Conservation (phyloP, 768 basidiomycete species). For the Hydnomerulius pinastri region DNA sequence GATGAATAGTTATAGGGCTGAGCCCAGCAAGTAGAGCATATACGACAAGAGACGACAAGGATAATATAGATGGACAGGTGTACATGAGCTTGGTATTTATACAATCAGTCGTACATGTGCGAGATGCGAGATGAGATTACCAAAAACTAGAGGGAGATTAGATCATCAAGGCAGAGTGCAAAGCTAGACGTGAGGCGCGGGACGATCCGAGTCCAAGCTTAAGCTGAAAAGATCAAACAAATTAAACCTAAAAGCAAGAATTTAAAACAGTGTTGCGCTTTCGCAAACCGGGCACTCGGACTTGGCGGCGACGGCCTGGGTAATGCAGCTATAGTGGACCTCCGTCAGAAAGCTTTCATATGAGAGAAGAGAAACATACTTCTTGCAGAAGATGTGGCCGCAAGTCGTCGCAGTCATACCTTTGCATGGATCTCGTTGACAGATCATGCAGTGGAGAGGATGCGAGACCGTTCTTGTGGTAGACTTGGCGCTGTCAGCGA, state of each 20-base stretch:
- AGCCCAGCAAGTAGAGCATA: too few species aligned
- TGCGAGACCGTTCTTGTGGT: neutral
- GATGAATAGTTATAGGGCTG: too few species aligned
- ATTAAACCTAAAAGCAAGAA: constrained; percentile 57
- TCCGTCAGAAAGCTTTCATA: neutral
- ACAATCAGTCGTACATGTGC: too few species aligned
- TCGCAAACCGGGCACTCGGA: constrained; percentile 51
- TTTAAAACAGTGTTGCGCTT: constrained; percentile 52
- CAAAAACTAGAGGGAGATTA: too few species aligned
- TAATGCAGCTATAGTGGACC: constrained; percentile 44
- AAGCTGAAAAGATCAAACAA: constrained; percentile 42
- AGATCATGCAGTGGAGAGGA: constrained; percentile 46
- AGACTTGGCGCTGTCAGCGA: neutral
- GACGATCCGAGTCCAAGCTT: neutral
- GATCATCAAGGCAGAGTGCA: too few species aligned
- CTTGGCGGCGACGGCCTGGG: constrained; percentile 41
- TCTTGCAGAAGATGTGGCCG: constrained; percentile 58
- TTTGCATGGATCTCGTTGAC: constrained; percentile 44
- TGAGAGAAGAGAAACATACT: constrained; percentile 32
- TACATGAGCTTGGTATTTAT: too few species aligned
- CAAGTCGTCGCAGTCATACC: constrained; percentile 58
- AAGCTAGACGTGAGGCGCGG: neutral
- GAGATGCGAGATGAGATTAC: too few species aligned
- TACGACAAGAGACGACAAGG: too few species aligned
- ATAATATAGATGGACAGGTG: too few species aligned